Conservation (phyloP, 768 basidiomycete genomes). For the Suillus occidentalis region DNA sequence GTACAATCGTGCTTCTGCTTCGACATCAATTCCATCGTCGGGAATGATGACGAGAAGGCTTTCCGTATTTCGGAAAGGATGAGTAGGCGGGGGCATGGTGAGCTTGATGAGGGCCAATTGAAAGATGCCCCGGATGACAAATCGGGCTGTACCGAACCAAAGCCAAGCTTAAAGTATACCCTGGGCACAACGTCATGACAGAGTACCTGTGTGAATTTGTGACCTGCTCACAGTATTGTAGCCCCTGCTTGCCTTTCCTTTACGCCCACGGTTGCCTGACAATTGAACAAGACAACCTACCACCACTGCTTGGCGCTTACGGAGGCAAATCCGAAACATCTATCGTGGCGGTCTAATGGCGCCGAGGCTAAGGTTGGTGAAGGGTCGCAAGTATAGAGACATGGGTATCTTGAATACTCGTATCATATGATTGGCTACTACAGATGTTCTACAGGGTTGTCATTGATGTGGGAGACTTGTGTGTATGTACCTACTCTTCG, state of each 20-base stretch:
- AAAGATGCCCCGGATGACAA: neutral
- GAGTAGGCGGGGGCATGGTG: slow-evolving; percentile 21
- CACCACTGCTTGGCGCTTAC: neutral
- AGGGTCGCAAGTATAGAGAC: neutral
- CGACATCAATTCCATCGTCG: slow-evolving; percentile 55
- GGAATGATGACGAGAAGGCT: slow-evolving; percentile 55
- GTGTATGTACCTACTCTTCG: neutral
- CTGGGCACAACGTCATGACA: no score
- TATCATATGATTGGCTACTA: neutral
- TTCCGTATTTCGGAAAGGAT: slow-evolving; percentile 49
- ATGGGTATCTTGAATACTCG: neutral
- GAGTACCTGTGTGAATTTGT: no score
- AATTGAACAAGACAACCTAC: no score
- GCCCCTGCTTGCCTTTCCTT: no score
- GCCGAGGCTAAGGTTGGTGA: neutral
- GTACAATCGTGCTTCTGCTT: slow-evolving; percentile 66
- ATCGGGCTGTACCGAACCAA: neutral
- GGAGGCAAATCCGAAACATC: neutral
- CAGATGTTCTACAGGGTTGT: neutral
- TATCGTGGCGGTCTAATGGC: neutral
- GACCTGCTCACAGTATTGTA: no score
- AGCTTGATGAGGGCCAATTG: neutral
- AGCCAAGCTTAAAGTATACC: no score
- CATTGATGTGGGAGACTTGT: neutral
- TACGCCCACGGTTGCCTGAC: no score